Evolutionary conservation across 192 early-diverging fungal genomes (phyloP).

Genomic region (Gryganskiella cystojenkinii): DNA sequence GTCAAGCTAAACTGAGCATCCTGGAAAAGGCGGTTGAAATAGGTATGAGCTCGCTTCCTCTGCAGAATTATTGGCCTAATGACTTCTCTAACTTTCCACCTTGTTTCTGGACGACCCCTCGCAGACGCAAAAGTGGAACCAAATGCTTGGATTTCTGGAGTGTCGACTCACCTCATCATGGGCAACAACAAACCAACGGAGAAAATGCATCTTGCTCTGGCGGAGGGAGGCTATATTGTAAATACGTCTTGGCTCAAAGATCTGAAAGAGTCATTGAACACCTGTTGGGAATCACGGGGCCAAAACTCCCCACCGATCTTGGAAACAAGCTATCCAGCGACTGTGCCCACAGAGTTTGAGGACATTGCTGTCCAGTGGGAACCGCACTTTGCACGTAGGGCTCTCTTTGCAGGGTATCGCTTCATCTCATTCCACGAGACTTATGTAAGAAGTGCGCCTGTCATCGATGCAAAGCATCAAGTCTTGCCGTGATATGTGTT

Average conservation of each 20-base stretch:
- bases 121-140: conserved; percentile 34
- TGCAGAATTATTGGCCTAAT: not conserved
- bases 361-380: conserved; percentile 22
- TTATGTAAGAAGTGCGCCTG: conserved; percentile 3
- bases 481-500: too few species aligned
- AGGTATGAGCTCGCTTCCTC: conserved; percentile 2
- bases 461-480: not conserved
- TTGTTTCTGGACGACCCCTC: too few species aligned
- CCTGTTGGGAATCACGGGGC: conserved; percentile 30
- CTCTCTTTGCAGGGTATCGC: conserved; percentile 20
- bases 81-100: not conserved
- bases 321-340: conserved; percentile 16
- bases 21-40: conserved; percentile 31
- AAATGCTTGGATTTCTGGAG: conserved; percentile 28
- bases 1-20: conserved; percentile 19
- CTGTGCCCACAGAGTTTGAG: conserved; percentile 1
- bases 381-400: conserved; percentile 17
- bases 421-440: conserved; percentile 26
- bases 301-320: not conserved
- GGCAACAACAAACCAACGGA: conserved; percentile 32
- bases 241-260: conserved; percentile 12
- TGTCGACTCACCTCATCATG: conserved; percentile 39
- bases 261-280: conserved; percentile 9
- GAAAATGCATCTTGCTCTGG: conserved; percentile 29
- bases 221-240: conserved; percentile 38